These are phyloP conservation scores for Dichomitus squalens DNA, from an alignment of 1,284 basidiomycete genomes.

Conservation along the genomic window DNA sequence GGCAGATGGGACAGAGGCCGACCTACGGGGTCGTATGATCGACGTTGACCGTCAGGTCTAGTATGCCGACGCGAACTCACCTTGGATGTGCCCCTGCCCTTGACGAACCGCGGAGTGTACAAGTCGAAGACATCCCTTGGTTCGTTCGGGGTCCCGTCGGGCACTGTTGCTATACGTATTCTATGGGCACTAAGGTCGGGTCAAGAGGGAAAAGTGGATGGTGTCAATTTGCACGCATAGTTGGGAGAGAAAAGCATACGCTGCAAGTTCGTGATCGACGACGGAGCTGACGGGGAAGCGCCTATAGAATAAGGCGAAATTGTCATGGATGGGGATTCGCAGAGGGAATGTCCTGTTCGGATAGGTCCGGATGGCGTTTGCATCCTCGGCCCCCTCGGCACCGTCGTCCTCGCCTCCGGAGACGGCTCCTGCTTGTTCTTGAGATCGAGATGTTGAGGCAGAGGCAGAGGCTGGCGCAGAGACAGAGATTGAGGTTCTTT, in stretches of 20 bases:
- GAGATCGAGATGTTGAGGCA: background rate
- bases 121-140: conserved; percentile 62
- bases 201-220: no score
- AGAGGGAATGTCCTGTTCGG: conserved; percentile 50
- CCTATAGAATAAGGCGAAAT: conserved; percentile 63
- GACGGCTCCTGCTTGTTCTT: background rate
- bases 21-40: conserved; percentile 32
- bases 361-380: background rate
- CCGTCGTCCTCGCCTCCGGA: background rate
- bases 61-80: conserved; percentile 12
- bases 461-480: background rate
- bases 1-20: conserved; percentile 78
- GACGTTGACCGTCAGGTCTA: background rate
- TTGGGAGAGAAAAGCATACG: conserved; percentile 26
- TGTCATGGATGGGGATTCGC: conserved; percentile 44
- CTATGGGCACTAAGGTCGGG: background rate
- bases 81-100: conserved; percentile 68
- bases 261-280: conserved; percentile 34
- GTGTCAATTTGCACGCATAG: background rate
- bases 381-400: background rate
- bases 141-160: conserved; percentile 58
- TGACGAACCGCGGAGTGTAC: conserved; percentile 79
- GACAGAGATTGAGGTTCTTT: background rate
- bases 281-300: conserved; percentile 65
- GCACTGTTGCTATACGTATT: conserved; percentile 25